A percentile compares a stretch with the other conserved stretches of the same genome.
phyloP scores from a whole-genome alignment of 1,139 yeast genomes.

The Kluyveromyces sp. region DNA sequence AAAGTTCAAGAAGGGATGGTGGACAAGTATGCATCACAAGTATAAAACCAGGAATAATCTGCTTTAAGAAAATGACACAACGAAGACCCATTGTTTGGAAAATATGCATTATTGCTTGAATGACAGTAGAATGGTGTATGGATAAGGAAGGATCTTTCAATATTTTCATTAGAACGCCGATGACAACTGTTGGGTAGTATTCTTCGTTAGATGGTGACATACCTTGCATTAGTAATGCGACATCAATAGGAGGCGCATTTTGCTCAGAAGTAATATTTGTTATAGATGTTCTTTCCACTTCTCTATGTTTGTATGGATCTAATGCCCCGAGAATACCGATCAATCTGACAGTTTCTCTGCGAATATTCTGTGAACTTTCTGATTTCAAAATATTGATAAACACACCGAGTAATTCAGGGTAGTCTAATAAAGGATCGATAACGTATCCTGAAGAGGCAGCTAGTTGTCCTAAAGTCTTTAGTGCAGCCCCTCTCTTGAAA shows the following conservation, averaged over 20 bases:
- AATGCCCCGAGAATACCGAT: constrained; percentile 93
- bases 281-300: constrained; percentile 65
- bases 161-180: constrained; percentile 73
- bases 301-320: constrained; percentile 93
- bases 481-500: constrained; percentile 80
- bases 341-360: constrained; percentile 81
- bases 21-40: constrained; percentile 82
- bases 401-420: constrained; percentile 80
- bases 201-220: constrained; percentile 92
- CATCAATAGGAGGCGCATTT: constrained; percentile 84
- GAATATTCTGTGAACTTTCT: constrained; percentile 63
- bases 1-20: constrained; percentile 73
- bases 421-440: constrained; percentile 84
- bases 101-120: constrained; percentile 85
- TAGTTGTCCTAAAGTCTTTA: constrained; percentile 79
- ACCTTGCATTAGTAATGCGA: constrained; percentile 84
- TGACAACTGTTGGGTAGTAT: constrained; percentile 92
- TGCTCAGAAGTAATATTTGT: constrained; percentile 64
- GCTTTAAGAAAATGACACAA: constrained; percentile 79
- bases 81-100: constrained; percentile 82
- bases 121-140: constrained; percentile 81
- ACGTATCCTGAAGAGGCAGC: constrained; percentile 92
- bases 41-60: constrained; percentile 81
- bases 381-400: constrained; percentile 73
- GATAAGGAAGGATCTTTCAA: constrained; percentile 78